A percentile compares a stretch with the other conserved stretches of the same genome.
Conservation (phyloP, 768 basidiomycete species). For the Suillus sp. region DNA sequence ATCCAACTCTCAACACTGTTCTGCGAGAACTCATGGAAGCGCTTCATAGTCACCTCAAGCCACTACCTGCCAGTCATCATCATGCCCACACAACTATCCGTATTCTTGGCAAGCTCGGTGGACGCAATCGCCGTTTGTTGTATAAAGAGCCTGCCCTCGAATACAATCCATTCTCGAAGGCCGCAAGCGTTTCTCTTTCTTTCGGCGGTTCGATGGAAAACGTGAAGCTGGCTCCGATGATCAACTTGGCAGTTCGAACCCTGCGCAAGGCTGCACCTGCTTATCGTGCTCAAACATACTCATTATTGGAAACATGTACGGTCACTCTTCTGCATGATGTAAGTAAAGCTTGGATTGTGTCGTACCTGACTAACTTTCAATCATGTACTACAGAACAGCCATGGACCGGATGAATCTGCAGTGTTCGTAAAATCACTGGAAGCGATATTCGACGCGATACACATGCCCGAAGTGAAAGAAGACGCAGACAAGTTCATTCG, state of each 20-base stretch:
- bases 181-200: conserved; percentile 69
- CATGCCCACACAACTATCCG: conserved; percentile 94
- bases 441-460: conserved; percentile 76
- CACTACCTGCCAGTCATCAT: conserved; percentile 83
- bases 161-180: conserved; percentile 69
- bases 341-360: conserved; percentile 13
- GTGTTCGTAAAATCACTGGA: conserved; percentile 71
- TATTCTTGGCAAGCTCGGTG: conserved; percentile 95
- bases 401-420: conserved; percentile 71
- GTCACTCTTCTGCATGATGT: conserved; percentile 81
- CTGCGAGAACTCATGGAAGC: conserved; percentile 94
- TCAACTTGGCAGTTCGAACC: conserved; percentile 63
- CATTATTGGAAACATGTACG: conserved; percentile 69
- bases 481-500: conserved; percentile 72
- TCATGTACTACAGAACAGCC: conserved; percentile 54
- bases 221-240: conserved; percentile 68
- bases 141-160: conserved; percentile 76
- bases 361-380: not conserved
- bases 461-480: conserved; percentile 66
- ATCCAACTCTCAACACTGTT: conserved; percentile 92
- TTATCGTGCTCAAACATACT: conserved; percentile 63
- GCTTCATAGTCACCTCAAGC: conserved; percentile 87
- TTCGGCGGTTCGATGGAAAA: conserved; percentile 68
- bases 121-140: conserved; percentile 85
- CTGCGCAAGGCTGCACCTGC: conserved; percentile 50